Evolutionary conservation across 805 yeast genomes (phyloP), one percentile per base, ranked within the genome.

Genomic region (Candida maesae): DNA sequence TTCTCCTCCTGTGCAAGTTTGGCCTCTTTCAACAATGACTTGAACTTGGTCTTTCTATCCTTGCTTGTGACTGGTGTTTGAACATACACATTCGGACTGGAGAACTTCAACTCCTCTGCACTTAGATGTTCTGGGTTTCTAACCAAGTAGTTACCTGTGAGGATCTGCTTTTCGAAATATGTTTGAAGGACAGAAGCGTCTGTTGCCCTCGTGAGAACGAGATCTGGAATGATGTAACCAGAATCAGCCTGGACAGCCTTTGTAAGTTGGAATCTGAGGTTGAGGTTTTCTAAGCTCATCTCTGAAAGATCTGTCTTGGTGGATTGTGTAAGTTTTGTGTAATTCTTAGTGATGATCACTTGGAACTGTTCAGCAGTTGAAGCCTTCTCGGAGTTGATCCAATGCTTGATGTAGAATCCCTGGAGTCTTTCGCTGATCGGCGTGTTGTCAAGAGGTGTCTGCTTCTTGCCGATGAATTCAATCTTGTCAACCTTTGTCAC

Each of bases 221-320:
- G 60, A 44, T 68, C 74, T 16, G 74, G 65, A 13, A 68, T 58
- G 20, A 60, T 27, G 39, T 56, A 56, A 14, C 74, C 74, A 15
- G 71, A 56, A 23, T 56, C 39, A 9, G 60, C 38, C 50, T 68
- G 74, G 13, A 68, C 38, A 16, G 38, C 26, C 39, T 59, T 63
- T 5, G 65, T 52, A 37, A 65, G 55, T n/a, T 58, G 51, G 43
- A 68, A 68, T 43, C 67, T 65, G 5, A 55, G 37, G n/a, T 49
- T 42, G 28, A 68, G 50, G 49, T 63, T 51, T 11, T 51, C 47
- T 17, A 59, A 35, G n/a, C 37, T 36, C 11, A 47, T 33, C 6
- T 60, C 54, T 1, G 38, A 31, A 12, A 57, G 43, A 1, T 31
- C 29, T 5, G 26, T 17, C 5, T 49, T 37, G 5, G 39, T 13